Evolutionary conservation across 805 yeast genomes (phyloP), one percentile per base, ranked within the genome.

Genomic region (Saccharomycopsis javanensis): DNA sequence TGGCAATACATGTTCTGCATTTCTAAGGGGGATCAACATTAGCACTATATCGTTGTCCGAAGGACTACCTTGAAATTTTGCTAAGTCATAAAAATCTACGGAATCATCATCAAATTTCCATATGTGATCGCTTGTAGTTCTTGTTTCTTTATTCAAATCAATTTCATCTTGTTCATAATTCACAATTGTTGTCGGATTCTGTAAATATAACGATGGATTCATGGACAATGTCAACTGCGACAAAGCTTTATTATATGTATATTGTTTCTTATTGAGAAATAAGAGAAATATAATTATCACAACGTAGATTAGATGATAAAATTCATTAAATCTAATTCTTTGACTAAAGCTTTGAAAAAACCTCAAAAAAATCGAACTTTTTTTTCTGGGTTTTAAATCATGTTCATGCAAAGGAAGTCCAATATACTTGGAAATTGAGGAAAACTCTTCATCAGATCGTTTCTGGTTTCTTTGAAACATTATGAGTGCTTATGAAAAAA

Each of bases 1-100:
- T 11, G 94, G 90, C 60, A 88, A 71, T 20, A 86, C 91, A 30
- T 78, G 74, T 64, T 80, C 86, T 0, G 96, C 95, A 65, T 88
- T 85, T 69, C 95, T 75, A 60, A 88, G 71, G 8, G 96, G 96
- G 65, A 88, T 78, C 60, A 85, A 75, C 54, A 89, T 71, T 57
- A 88, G 71, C 13, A 88, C 81, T 52, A 56, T 48, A 23, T 56
- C 59, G 13, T 48, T 53, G 18, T 46, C 30, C 33, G 53, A n/a
- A 55, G 56, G 50, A 11, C 56, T 54, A 10, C 59, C 59, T 3
- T 27, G 42, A 18, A 53, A 25, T 20, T 56, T 55, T 6, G 16
- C 33, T 35, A 56, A 50, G 31, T 56, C 59, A 38, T 53, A 56
- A 30, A 27, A 56, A n/a, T 53, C 59, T 7, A 42, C 48, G 5